Evolutionary conservation across 768 basidiomycete genomes (phyloP), one percentile per base, ranked within the genome.

Genomic region (Lactarius hengduanensis): DNA sequence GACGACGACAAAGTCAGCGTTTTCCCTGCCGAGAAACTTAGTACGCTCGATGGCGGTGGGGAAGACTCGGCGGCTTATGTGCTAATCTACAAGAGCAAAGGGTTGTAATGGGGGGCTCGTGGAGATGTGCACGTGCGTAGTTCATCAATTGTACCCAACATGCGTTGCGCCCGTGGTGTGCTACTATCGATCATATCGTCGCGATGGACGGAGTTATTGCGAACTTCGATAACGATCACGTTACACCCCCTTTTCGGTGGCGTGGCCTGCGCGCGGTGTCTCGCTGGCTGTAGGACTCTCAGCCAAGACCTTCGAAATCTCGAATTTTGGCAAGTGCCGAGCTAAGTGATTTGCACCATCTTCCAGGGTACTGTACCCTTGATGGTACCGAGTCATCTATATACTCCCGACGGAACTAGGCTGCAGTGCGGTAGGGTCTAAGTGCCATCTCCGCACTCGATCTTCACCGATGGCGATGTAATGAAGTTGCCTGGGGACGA

Each of bases 1-100:
- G 96, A 98, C 72, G 95, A 98, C 71, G 94, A 96, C 70, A 96
- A 94, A 78, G 96, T 93, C 45, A 89, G 92, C 20, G 70, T 88
- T 62, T 96, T 98, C 76, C 87, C 86, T 1, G 84, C 83, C 76
- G 94, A 95, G 75, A 96, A 94, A 77, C 79, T 99, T 66, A 73
- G 83, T 32, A 86, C 86, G 9, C 82, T 98, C 64, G 94, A 96
- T 69, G 96, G 96, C 6, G 96, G 96, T 67, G 96, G 86, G 5
- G 91, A 96, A 78, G 93, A 95, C 76, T 90, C 91, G 63, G 84
- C 87, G 45, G 94, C 94, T 45, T 96, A 96, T 78, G 91, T 97
- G 71, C 76, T 97, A 73, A 77, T 97, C 72, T 96, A 96, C 79
- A 87, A 80, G 82, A 84, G 83, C 71, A 89, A 89, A 74, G 63